phyloP scores from a whole-genome alignment of 768 basidiomycete genomes.

The Asterophora lycoperdoides region DNA sequence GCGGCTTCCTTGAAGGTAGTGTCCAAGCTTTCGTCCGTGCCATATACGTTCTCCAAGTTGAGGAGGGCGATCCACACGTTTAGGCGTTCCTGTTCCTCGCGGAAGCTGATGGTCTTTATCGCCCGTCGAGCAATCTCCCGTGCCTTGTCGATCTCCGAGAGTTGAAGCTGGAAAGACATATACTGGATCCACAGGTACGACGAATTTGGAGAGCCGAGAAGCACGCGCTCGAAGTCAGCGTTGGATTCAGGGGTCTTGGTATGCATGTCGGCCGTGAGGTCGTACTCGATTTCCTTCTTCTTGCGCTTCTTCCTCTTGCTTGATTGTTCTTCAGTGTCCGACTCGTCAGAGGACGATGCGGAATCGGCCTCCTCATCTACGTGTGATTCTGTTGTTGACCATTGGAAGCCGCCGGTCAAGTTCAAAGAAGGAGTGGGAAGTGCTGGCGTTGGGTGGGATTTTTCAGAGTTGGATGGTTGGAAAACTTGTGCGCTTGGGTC shows the following conservation, averaged over 20 bases:
- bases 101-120: slow-evolving; percentile 83
- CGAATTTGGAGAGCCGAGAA: slow-evolving; percentile 93
- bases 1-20: slow-evolving; percentile 86
- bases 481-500: slow-evolving; percentile 26
- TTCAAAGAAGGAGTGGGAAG: slow-evolving; percentile 38
- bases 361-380: slow-evolving; percentile 37
- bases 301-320: slow-evolving; percentile 64
- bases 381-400: slow-evolving; percentile 45
- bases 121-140: slow-evolving; percentile 83
- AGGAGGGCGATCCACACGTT: slow-evolving; percentile 97
- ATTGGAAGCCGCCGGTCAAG: slow-evolving; percentile 64
- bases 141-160: slow-evolving; percentile 96
- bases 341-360: slow-evolving; percentile 46
- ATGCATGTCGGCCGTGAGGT: slow-evolving; percentile 86
- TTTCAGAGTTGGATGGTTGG: slow-evolving; percentile 10
- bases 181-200: slow-evolving; percentile 99
- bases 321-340: slow-evolving; percentile 39
- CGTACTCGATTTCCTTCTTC: slow-evolving; percentile 70
- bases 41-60: slow-evolving; percentile 92
- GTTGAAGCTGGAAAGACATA: slow-evolving; percentile 96
- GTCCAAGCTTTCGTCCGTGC: slow-evolving; percentile 77
- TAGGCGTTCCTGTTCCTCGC: slow-evolving; percentile 93
- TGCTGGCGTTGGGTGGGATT: slow-evolving; percentile 4
- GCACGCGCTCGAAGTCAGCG: slow-evolving; percentile 88
- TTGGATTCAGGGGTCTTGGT: slow-evolving; percentile 83